Evolutionary conservation across 2,329 filamentous ascomycete genomes (phyloP).

Genomic region (Aspergillus sp.): DNA sequence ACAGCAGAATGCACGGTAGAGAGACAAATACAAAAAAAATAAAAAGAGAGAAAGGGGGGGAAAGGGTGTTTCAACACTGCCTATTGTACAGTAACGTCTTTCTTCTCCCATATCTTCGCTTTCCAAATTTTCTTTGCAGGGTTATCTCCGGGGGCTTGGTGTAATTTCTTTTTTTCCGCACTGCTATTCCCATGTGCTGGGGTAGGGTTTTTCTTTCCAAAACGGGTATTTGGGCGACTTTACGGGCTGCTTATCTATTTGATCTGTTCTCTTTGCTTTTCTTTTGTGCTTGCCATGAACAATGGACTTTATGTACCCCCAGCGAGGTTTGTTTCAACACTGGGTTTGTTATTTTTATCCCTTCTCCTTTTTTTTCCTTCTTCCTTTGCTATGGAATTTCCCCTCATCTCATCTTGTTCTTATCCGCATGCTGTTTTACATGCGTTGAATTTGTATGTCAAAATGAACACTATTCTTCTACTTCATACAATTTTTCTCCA

Average conservation of each 20-base stretch:
- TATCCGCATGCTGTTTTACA: not conserved
- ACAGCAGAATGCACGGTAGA: constrained; percentile 22
- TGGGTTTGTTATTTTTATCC: constrained; percentile 15
- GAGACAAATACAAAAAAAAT: not conserved
- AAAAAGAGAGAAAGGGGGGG: no score
- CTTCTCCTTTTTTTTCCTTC: not conserved
- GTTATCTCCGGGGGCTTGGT: constrained; percentile 11
- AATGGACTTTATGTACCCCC: constrained; percentile 2
- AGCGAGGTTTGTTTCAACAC: constrained; percentile 4
- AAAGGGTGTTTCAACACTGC: constrained; percentile 10
- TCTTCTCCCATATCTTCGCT: not conserved
- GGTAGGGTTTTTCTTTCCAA: not conserved
- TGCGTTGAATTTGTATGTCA: constrained; percentile 4
- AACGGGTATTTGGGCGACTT: constrained; percentile 4
- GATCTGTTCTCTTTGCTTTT: constrained; percentile 1
- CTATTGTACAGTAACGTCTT: constrained; percentile 19
- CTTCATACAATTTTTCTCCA: not conserved
- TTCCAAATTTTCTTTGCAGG: not conserved
- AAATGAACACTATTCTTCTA: not conserved
- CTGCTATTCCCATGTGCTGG: not conserved
- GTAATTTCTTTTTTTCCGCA: not conserved
- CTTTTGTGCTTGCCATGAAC: not conserved
- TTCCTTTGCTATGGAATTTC: not conserved
- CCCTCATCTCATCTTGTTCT: not conserved
- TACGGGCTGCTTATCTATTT: not conserved